Percentiles rank a stretch among this genome's conserved stretches.
These are phyloP conservation scores for Rhododendron ferrugineum DNA, from an alignment of 148 eudicot genomes.

Conservation along the genomic window DNA sequence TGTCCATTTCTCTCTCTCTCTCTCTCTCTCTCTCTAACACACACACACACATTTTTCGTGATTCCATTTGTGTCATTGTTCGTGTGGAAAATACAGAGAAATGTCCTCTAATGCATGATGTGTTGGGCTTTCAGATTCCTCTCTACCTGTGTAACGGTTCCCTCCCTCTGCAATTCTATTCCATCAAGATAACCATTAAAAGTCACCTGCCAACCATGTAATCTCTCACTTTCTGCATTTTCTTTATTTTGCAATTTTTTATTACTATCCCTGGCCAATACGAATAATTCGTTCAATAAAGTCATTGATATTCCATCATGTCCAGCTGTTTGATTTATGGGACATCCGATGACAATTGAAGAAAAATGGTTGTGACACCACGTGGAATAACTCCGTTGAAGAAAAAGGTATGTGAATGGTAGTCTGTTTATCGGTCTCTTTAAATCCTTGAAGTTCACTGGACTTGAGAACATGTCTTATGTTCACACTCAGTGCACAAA, in stretches of 20 bases:
- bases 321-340: background rate
- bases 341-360: background rate
- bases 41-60: background rate
- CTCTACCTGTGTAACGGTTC: background rate
- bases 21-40: no score
- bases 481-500: no score
- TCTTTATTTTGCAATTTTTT: background rate
- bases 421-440: no score
- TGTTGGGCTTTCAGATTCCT: background rate
- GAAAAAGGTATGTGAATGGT: background rate
- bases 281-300: no score
- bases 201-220: background rate
- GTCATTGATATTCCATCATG: no score
- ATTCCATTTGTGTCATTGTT: no score
- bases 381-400: no score
- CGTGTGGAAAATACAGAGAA: background rate
- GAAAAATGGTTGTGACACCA: no score
- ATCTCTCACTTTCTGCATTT: background rate
- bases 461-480: no score
- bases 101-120: background rate
- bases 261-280: background rate
- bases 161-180: background rate
- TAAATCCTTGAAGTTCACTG: no score
- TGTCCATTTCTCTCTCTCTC: no score
- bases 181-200: background rate